Evolutionary conservation across 208 protist genomes (phyloP), one percentile per base, ranked within the genome.

Genomic region (Leptomonas pyrrhocoris): DNA sequence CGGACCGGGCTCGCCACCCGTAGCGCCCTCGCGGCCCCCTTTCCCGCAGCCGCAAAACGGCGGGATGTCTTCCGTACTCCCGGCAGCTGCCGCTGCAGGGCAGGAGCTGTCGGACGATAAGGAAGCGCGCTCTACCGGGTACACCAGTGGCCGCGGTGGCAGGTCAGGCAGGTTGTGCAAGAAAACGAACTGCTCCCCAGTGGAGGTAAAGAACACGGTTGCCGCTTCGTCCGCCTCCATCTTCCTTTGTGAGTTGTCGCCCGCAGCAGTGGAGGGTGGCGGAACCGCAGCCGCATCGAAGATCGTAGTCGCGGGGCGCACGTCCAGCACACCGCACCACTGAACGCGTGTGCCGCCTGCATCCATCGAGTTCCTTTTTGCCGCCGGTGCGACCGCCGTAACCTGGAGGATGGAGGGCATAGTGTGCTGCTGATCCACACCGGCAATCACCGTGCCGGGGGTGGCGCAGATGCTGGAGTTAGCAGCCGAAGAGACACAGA

Each of bases 161-260:
- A 74, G 59, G 2, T 58, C 67, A 7, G 74, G 60, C 51, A 90
- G 61, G 40, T 79, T 85, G 38, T 74, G 74, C 12, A 90, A 68
- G 23, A 88, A 80, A 8, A 63, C 74, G 56, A 90, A 90, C 57
- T 90, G 85, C 34, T 70, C 70, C n/a, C 69, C 64, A 8, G 81
- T 77, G 16, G 77, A 63, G 13, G 69, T 66, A 79, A 90, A 90
- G 50, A 49, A 55, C 42, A 90, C 56, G 2, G 55, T n/a, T 11
- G 49, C 30, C 23, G 18, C 43, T n/a, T 48, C 34, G 1, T 57
- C 23, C 15, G 34, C 18, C 23, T 16, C 42, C 48, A 23, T 34
- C 48, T 48, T 65, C 18, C 2, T 23, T 25, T 53, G 46, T 19
- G 46, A 53, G 46, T 18, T 65, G 42, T 43, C 59, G 6, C 30